A percentile compares a stretch with the other conserved stretches of the same genome.
Evolutionary conservation across 2,329 filamentous ascomycete species (phyloP).

Genomic region (Decorospora gaudefroyi): DNA sequence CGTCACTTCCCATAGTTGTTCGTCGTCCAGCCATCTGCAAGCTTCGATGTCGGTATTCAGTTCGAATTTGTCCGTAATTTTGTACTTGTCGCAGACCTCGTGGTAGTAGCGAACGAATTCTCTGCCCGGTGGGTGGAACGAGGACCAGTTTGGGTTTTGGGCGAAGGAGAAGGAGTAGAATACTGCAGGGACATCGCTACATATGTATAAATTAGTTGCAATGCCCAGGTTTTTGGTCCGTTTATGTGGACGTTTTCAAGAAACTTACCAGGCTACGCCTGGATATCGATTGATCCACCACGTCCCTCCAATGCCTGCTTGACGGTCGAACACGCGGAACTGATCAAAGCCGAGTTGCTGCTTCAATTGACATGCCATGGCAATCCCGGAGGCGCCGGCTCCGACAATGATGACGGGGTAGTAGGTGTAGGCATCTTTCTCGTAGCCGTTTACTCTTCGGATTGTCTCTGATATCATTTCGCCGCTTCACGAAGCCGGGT

Average conservation of each 20-base stretch:
- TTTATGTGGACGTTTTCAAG: neutral
- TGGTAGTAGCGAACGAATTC: constrained; percentile 60
- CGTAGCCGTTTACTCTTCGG: constrained; percentile 46
- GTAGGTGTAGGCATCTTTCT: constrained; percentile 48
- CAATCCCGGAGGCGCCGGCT: constrained; percentile 65
- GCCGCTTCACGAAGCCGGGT: neutral
- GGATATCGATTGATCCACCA: constrained; percentile 68
- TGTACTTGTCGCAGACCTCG: constrained; percentile 58
- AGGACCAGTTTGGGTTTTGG: constrained; percentile 58
- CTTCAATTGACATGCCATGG: constrained; percentile 63
- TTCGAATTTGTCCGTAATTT: constrained; percentile 62
- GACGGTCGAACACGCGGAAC: constrained; percentile 64
- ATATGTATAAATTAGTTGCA: neutral
- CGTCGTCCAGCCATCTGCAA: constrained; percentile 58
- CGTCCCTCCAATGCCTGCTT: constrained; percentile 63
- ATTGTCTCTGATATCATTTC: constrained; percentile 44
- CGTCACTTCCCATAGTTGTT: constrained; percentile 60
- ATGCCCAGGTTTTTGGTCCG: neutral
- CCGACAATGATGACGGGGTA: constrained; percentile 62
- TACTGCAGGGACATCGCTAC: constrained; percentile 55
- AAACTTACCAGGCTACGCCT: constrained; percentile 43
- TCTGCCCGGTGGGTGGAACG: constrained; percentile 53
- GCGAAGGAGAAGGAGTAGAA: constrained; percentile 63
- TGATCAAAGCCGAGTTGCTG: constrained; percentile 62
- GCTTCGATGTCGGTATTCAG: constrained; percentile 61